Evolutionary conservation across 2,329 filamentous ascomycete genomes (phyloP).

Genomic region (Arthrocladium fulminans): DNA sequence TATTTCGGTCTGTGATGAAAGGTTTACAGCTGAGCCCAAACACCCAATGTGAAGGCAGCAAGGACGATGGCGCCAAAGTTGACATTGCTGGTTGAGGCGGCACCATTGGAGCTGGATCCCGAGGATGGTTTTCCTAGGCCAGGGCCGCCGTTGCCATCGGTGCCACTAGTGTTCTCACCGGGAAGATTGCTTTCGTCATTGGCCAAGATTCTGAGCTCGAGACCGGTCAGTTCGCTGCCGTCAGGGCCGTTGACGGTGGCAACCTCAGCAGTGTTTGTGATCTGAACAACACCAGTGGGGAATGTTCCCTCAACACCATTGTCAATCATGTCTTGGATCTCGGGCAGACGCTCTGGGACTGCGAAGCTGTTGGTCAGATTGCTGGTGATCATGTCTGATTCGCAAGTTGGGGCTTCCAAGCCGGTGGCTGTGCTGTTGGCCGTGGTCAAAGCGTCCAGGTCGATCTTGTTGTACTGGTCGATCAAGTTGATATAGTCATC

Average conservation of each 20-base stretch:
- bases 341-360: conserved; percentile 59
- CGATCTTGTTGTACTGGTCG: conserved; percentile 63
- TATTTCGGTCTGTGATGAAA: too few species aligned
- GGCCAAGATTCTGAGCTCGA: conserved; percentile 49
- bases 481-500: conserved; percentile 65
- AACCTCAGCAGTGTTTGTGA: conserved; percentile 49
- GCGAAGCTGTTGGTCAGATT: conserved; percentile 73
- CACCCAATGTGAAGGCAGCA: conserved; percentile 4
- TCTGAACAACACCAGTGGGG: conserved; percentile 53
- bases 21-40: conserved; percentile 5
- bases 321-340: conserved; percentile 63
- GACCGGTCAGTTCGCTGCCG: conserved; percentile 52
- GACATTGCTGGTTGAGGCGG: conserved; percentile 9
- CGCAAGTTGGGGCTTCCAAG: conserved; percentile 56
- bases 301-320: conserved; percentile 58
- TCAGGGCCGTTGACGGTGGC: conserved; percentile 49
- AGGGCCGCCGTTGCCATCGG: conserved; percentile 21
- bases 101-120: conserved; percentile 9
- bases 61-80: conserved; percentile 1
- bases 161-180: conserved; percentile 33
- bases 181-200: conserved; percentile 49
- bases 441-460: conserved; percentile 59
- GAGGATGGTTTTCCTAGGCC: conserved; percentile 11
- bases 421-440: conserved; percentile 49
- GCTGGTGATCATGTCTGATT: conserved; percentile 55